Base-by-base conservation (phyloP, 768 basidiomycete species). In the Rhizopogon vulgaris region DNA sequence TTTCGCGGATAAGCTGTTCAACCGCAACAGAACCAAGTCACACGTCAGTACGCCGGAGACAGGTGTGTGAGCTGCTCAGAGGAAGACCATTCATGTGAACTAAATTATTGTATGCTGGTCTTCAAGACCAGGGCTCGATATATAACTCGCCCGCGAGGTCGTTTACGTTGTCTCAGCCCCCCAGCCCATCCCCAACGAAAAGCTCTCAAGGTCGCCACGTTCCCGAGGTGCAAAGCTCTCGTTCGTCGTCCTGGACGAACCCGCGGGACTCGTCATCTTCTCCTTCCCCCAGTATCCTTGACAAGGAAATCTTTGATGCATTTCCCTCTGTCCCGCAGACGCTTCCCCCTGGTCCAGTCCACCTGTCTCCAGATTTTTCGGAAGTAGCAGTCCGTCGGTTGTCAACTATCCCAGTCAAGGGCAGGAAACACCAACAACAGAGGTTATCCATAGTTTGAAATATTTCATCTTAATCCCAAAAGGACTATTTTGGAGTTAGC, bases 241-340 rank as follows among this genome's bases (percentile, higher is more conserved):
- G 75, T 10, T 74, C 75, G 0, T 55, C 63, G 4, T 80, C 82
- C 2, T 78, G 77, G 75, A 65, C 72, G 52, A 82, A 78, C 66
- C 77, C 28, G 51, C 69, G 15, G 62, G 65, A 73, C 36, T 71
- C 74, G 2, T 72, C 60, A 52, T 40, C 69, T 63, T 54, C 69
- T 71, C 56, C 80, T 72, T 55, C 80, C 69, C 46, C 36, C 17
- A 68, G 68, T 57, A 30, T 60, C 24, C 77, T 87, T 39, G 83
- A 84, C 60, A 70, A 72, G 54, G 78, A 78, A 10, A 67, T 86
- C 22, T 85, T 83, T 56, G 85, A 87, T 52, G 78, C 84, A 6
- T 88, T 89, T 66, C 87, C 87, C 22, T 78, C 78, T 32, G 85
- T 88, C 5, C 86, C 87, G 1, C 71, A 75, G 42, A 72, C 71